These are phyloP conservation scores for Simplicillium aogashimaense DNA, from an alignment of 2,329 filamentous ascomycete genomes.

Conservation along the genomic window DNA sequence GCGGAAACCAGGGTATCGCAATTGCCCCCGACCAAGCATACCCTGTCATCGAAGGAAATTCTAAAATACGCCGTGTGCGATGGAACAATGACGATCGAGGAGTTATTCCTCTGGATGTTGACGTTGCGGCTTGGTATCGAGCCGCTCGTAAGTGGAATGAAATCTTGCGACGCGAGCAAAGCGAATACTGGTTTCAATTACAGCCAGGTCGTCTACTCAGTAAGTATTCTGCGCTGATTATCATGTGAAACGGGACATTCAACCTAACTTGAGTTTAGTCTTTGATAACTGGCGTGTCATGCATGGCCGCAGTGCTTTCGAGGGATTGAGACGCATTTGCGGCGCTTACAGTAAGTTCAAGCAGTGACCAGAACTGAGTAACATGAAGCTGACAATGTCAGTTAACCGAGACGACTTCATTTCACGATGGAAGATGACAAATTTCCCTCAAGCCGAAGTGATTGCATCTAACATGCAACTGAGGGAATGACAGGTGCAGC, in stretches of 20 bases:
- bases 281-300: slow-evolving; percentile 96
- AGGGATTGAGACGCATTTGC: slow-evolving; percentile 77
- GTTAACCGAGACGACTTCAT: slow-evolving; percentile 75
- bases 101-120: slow-evolving; percentile 45
- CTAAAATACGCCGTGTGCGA: slow-evolving; percentile 49
- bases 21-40: slow-evolving; percentile 63
- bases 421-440: slow-evolving; percentile 65
- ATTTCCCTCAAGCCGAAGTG: slow-evolving; percentile 41
- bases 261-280: slow-evolving; percentile 37
- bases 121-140: slow-evolving; percentile 60
- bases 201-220: slow-evolving; percentile 67
- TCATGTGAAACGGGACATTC: neutral
- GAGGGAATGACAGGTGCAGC: neutral
- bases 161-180: slow-evolving; percentile 53
- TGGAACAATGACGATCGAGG: slow-evolving; percentile 94
- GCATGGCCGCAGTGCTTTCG: slow-evolving; percentile 77
- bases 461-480: slow-evolving; percentile 24
- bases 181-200: slow-evolving; percentile 74
- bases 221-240: slow-evolving; percentile 30
- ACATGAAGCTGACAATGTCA: slow-evolving; percentile 20
- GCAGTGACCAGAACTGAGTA: slow-evolving; percentile 3
- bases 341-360: slow-evolving; percentile 69
- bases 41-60: slow-evolving; percentile 60
- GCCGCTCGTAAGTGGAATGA: slow-evolving; percentile 67
- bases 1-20: slow-evolving; percentile 74